A percentile compares a stretch with the other conserved stretches of the same genome.
Conservation (phyloP, 1,284 basidiomycete species). For the Ceratobasidium sp. region DNA sequence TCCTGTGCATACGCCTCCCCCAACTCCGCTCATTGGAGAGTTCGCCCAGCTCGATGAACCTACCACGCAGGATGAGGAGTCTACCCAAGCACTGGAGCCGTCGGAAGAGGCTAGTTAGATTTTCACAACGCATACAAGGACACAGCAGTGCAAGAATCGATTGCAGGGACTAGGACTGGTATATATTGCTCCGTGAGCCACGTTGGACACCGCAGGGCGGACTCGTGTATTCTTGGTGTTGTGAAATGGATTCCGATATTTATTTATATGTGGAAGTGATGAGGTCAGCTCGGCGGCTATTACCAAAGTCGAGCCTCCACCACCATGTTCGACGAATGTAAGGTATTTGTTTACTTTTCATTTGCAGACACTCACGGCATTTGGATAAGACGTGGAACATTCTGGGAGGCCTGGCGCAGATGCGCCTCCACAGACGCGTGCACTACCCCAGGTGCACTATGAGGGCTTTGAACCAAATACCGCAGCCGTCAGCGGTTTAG, state of each 20-base stretch:
- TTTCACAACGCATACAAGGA: constrained; percentile 21
- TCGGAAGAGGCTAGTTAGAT: constrained; percentile 23
- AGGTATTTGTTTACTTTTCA: constrained; percentile 52
- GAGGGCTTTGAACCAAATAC: constrained; percentile 86
- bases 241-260: constrained; percentile 26
- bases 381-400: constrained; percentile 81
- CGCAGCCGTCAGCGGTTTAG: constrained; percentile 54
- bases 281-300: constrained; percentile 37
- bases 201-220: constrained; percentile 36
- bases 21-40: constrained; percentile 38
- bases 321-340: constrained; percentile 87
- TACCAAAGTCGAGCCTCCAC: neutral
- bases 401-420: constrained; percentile 64
- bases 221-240: constrained; percentile 28
- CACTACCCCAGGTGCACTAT: constrained; percentile 72
- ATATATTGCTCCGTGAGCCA: constrained; percentile 41
- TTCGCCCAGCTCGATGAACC: constrained; percentile 1
- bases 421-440: constrained; percentile 54
- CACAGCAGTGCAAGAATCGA: neutral
- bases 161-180: constrained; percentile 19
- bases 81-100: constrained; percentile 36
- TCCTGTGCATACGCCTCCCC: constrained; percentile 35
- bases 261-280: constrained; percentile 32
- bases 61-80: constrained; percentile 28
- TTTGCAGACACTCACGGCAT: constrained; percentile 17